A percentile compares a stretch with the other conserved stretches of the same genome.
Conservation (phyloP, 2,329 filamentous ascomycete species). For the Zymoseptoria crescenta region DNA sequence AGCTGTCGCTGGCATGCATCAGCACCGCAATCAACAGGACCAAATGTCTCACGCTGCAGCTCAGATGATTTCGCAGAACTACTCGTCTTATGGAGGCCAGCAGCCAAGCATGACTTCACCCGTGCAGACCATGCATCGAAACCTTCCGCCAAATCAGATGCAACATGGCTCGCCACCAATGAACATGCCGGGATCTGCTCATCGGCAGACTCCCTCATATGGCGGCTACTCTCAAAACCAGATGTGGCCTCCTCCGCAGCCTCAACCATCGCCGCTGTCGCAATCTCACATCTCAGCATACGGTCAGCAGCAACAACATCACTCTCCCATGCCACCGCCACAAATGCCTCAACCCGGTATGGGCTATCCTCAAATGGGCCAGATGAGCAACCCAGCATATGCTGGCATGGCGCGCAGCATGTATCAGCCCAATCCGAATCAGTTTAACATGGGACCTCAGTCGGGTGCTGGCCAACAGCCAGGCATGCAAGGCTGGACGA, state of each 20-base stretch:
- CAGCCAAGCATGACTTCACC: conserved; percentile 62
- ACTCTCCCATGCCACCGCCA: conserved; percentile 43
- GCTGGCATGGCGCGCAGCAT: conserved; percentile 41
- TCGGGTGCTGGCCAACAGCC: conserved; percentile 39
- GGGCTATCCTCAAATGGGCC: conserved; percentile 40
- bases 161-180: conserved; percentile 58
- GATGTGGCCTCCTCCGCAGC: conserved; percentile 43
- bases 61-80: conserved; percentile 54
- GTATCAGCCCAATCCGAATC: conserved; percentile 42
- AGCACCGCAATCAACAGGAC: conserved; percentile 47
- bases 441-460: conserved; percentile 32
- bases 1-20: conserved; percentile 43
- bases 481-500: conserved; percentile 46
- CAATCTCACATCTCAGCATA: conserved; percentile 42
- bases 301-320: conserved; percentile 38
- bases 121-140: conserved; percentile 59
- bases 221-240: conserved; percentile 37
- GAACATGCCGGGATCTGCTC: conserved; percentile 33
- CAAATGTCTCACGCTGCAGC: conserved; percentile 48
- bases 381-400: conserved; percentile 38
- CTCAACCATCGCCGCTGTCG: conserved; percentile 42
- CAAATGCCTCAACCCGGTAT: conserved; percentile 41
- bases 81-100: conserved; percentile 65
- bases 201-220: conserved; percentile 39
- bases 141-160: conserved; percentile 49